Evolutionary conservation across 495 filamentous ascomycete genomes (phyloP).

Genomic region (Tuber aestivum): DNA sequence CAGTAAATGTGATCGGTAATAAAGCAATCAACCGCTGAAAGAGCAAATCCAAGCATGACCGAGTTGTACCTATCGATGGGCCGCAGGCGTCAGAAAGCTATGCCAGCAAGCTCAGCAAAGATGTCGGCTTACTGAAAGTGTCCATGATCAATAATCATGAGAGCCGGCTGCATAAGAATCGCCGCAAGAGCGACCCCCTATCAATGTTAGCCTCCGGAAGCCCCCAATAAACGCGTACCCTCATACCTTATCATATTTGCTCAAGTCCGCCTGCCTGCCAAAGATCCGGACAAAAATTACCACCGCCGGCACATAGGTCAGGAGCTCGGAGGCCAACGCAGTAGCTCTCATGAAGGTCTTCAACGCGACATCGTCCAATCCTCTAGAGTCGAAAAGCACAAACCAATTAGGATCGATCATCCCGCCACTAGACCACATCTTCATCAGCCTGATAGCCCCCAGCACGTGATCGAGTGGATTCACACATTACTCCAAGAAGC

Average conservation of each 20-base stretch:
- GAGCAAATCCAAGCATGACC: slow-evolving; percentile 81
- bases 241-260: slow-evolving; percentile 41
- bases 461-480: neutral
- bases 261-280: slow-evolving; percentile 63
- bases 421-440: slow-evolving; percentile 50
- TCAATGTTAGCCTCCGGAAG: slow-evolving; percentile 58
- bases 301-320: slow-evolving; percentile 77
- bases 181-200: slow-evolving; percentile 74
- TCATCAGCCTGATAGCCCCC: slow-evolving; percentile 15
- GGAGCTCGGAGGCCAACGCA: slow-evolving; percentile 80
- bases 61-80: slow-evolving; percentile 62
- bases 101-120: neutral
- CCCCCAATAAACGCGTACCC: neutral
- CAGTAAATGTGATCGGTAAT: slow-evolving; percentile 77
- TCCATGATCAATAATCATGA: slow-evolving; percentile 91
- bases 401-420: slow-evolving; percentile 81
- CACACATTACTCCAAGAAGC: slow-evolving; percentile 76
- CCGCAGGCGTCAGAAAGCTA: neutral
- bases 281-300: slow-evolving; percentile 76
- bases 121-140: slow-evolving; percentile 64
- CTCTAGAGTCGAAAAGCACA: slow-evolving; percentile 75
- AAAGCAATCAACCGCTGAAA: slow-evolving; percentile 79
- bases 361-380: slow-evolving; percentile 65
- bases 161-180: slow-evolving; percentile 84
- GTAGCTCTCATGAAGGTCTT: slow-evolving; percentile 95